These are phyloP conservation scores for Diaporthe destruens DNA, from an alignment of 2,329 filamentous ascomycete species.

Conservation along the genomic window DNA sequence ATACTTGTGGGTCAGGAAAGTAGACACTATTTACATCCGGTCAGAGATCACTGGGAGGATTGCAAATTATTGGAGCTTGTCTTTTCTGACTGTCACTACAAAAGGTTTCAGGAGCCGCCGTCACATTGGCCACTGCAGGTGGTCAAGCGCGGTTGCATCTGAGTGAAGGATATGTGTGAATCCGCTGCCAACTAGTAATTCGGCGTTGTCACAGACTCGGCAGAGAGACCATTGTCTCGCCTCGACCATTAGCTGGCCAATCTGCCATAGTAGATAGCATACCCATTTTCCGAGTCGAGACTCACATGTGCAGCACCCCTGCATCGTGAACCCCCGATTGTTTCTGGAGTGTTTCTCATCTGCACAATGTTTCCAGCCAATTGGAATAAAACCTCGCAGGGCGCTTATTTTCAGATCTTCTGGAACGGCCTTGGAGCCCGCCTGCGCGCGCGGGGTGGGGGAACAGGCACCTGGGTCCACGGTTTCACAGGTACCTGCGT, in stretches of 20 bases:
- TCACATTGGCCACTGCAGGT: too few relatives aligned
- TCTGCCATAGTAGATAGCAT: constrained; percentile 4
- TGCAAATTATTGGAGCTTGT: constrained; percentile 9
- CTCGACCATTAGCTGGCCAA: constrained; percentile 3
- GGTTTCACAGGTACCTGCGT: constrained; percentile 24
- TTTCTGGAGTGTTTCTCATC: constrained; percentile 31
- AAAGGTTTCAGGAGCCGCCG: constrained; percentile 27
- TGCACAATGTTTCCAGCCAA: constrained; percentile 31
- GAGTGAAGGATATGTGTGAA: neutral
- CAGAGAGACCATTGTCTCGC: constrained; percentile 2
- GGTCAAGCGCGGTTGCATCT: constrained; percentile 4
- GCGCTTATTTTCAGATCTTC: constrained; percentile 14
- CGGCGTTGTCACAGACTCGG: neutral
- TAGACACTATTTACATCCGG: neutral
- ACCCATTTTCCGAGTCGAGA: constrained; percentile 1
- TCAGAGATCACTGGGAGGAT: neutral
- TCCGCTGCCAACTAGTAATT: neutral
- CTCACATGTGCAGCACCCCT: constrained; percentile 26
- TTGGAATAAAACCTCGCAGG: constrained; percentile 14
- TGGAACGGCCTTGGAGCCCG: neutral
- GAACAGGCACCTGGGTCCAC: neutral
- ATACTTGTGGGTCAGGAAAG: neutral
- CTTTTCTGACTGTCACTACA: neutral
- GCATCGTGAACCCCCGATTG: constrained; percentile 8
- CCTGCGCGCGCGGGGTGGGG: constrained; percentile 20